A percentile compares a stretch with the other conserved stretches of the same genome.
phyloP scores from a whole-genome alignment of 106 monocot genomes.

The Dendrobium huoshanense region DNA sequence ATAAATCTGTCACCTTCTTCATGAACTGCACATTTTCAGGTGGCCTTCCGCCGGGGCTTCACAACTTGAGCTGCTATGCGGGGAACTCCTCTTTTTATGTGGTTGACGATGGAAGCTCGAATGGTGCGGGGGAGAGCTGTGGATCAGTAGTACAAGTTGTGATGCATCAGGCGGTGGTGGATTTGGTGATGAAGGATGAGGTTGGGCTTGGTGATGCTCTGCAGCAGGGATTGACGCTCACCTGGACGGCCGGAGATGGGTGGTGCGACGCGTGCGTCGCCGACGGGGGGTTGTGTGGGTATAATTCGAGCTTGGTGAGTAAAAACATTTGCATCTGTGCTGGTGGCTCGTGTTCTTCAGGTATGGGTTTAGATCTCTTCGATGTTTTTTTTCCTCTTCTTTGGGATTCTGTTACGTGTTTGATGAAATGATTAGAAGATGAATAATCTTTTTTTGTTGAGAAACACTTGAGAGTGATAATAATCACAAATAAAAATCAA shows the following conservation, averaged over 20 bases:
- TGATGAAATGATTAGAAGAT: not conserved
- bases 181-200: not conserved
- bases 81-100: not conserved
- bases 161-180: constrained; percentile 1
- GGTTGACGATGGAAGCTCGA: not conserved
- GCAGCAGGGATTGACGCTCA: constrained; percentile 2
- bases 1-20: not conserved
- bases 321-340: not conserved
- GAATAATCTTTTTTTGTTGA: not conserved
- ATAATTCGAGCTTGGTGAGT: not conserved
- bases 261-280: constrained; percentile 6
- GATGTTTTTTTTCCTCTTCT: not conserved
- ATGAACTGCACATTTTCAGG: not conserved
- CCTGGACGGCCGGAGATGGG: not conserved
- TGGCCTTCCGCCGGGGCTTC: not conserved
- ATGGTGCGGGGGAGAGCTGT: not conserved
- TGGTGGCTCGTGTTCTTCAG: not conserved
- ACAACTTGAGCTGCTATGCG: not conserved
- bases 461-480: too few relatives aligned
- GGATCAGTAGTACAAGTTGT: not conserved
- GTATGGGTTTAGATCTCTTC: not conserved
- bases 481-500: too few relatives aligned
- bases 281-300: not conserved
- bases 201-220: not conserved
- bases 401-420: not conserved